Conservation (phyloP, 352 stramenopile species). For the Pythium apleroticum region DNA sequence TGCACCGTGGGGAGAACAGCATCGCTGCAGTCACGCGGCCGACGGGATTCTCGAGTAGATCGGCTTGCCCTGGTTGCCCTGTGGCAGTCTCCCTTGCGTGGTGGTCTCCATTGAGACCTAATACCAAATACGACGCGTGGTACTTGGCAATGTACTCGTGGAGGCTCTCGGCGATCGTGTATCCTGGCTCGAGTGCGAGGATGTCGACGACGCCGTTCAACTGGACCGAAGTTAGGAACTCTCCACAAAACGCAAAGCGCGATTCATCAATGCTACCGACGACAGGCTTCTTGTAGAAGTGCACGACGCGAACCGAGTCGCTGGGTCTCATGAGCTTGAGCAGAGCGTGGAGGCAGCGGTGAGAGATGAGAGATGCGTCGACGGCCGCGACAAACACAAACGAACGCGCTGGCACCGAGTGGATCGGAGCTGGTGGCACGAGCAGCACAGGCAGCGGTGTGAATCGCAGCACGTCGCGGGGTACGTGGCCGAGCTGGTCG, state of each 20-base stretch:
- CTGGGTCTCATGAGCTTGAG: conserved; percentile 56
- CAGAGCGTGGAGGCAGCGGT: conserved; percentile 42
- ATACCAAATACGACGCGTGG: conserved; percentile 46
- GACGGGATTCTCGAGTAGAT: conserved; percentile 20
- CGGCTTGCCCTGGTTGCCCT: neutral
- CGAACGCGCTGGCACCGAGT: conserved; percentile 37
- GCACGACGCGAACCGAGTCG: conserved; percentile 50
- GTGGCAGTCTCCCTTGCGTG: conserved; percentile 1
- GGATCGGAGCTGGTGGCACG: conserved; percentile 50
- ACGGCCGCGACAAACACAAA: conserved; percentile 62
- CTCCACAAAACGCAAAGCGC: conserved; percentile 35
- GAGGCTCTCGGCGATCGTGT: conserved; percentile 51
- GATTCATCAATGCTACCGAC: conserved; percentile 36
- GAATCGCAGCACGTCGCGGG: conserved; percentile 41
- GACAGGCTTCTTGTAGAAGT: conserved; percentile 59
- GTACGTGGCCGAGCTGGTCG: conserved; percentile 57
- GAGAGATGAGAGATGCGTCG: conserved; percentile 27
- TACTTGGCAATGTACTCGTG: conserved; percentile 45
- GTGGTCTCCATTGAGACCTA: conserved; percentile 38
- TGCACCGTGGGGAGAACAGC: conserved; percentile 56
- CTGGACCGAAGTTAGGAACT: conserved; percentile 31
- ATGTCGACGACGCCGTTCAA: conserved; percentile 42
- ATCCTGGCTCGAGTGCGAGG: conserved; percentile 34
- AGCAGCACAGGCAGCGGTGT: conserved; percentile 35
- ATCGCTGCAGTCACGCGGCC: conserved; percentile 44